phyloP scores from a whole-genome alignment of 352 stramenopile species.

The Globisporangium polare region DNA sequence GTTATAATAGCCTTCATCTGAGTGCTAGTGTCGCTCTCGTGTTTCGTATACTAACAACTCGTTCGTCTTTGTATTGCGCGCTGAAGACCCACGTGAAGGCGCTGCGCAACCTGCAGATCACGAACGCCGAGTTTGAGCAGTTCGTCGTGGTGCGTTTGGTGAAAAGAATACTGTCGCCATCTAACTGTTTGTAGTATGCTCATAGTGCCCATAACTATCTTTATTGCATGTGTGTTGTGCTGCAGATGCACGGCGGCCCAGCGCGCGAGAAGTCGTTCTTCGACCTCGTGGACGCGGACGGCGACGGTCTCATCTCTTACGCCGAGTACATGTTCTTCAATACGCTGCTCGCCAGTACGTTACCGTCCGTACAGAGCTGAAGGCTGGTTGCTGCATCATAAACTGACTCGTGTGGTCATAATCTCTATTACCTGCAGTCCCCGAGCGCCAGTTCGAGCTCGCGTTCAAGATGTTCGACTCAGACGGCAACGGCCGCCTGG shows the following conservation, averaged over 20 bases:
- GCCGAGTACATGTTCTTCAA: slow-evolving; percentile 90
- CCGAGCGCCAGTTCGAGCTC: slow-evolving; percentile 80
- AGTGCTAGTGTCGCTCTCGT: background rate
- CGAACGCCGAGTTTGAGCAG: slow-evolving; percentile 78
- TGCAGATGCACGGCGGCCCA: slow-evolving; percentile 54
- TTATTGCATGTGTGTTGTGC: background rate
- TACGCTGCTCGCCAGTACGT: slow-evolving; percentile 79
- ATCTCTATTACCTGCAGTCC: slow-evolving; percentile 35
- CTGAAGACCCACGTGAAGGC: slow-evolving; percentile 65
- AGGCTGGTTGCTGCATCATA: background rate
- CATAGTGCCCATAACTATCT: no score
- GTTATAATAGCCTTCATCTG: no score
- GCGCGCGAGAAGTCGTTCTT: slow-evolving; percentile 71
- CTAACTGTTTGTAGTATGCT: background rate
- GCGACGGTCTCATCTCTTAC: slow-evolving; percentile 86
- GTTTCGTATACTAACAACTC: background rate
- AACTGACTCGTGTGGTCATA: background rate
- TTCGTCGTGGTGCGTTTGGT: slow-evolving; percentile 46
- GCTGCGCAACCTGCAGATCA: slow-evolving; percentile 69
- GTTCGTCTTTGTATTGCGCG: no score
- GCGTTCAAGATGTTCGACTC: slow-evolving; percentile 90
- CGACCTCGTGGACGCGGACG: slow-evolving; percentile 80
- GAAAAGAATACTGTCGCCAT: background rate
- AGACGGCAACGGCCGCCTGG: slow-evolving; percentile 74
- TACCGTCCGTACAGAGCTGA: background rate